phyloP scores from a whole-genome alignment of 2,329 filamentous ascomycete species.

The Penicillium hordei region DNA sequence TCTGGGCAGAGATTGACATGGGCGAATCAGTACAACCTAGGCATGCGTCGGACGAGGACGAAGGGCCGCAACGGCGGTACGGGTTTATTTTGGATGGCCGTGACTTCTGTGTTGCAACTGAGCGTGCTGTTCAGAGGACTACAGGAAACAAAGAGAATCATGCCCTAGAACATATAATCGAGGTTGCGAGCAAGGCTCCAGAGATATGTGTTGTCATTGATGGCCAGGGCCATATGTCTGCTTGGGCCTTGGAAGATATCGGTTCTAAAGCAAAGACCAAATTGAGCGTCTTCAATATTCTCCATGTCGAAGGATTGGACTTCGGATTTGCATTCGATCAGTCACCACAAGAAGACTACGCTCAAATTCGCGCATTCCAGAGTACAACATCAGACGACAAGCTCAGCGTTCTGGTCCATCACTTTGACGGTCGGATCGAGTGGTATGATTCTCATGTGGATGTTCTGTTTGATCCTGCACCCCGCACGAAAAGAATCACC shows the following conservation, averaged over 20 bases:
- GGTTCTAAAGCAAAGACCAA: conserved; percentile 66
- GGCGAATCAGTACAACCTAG: conserved; percentile 65
- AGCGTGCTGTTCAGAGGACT: conserved; percentile 68
- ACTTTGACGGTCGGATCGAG: conserved; percentile 80
- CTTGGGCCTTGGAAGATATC: conserved; percentile 88
- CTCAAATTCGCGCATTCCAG: conserved; percentile 73
- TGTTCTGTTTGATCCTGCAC: conserved; percentile 72
- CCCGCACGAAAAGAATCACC: conserved; percentile 58
- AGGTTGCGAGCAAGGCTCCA: conserved; percentile 78
- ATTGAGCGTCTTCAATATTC: conserved; percentile 78
- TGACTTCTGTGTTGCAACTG: conserved; percentile 75
- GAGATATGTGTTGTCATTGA: conserved; percentile 88
- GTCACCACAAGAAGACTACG: conserved; percentile 52
- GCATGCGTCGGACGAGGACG: conserved; percentile 40
- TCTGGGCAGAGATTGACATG: conserved; percentile 81
- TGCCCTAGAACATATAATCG: conserved; percentile 78
- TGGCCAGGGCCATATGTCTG: conserved; percentile 80
- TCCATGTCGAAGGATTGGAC: conserved; percentile 66
- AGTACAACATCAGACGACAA: conserved; percentile 60
- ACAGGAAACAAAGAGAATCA: conserved; percentile 63
- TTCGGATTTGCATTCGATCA: conserved; percentile 39
- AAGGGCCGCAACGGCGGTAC: conserved; percentile 55
- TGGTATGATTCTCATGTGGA: conserved; percentile 78
- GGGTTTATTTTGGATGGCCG: conserved; percentile 80
- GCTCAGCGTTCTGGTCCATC: conserved; percentile 74